These are phyloP conservation scores for Sphaerulina musiva DNA, from an alignment of 2,329 filamentous ascomycete species.

Conservation along the genomic window DNA sequence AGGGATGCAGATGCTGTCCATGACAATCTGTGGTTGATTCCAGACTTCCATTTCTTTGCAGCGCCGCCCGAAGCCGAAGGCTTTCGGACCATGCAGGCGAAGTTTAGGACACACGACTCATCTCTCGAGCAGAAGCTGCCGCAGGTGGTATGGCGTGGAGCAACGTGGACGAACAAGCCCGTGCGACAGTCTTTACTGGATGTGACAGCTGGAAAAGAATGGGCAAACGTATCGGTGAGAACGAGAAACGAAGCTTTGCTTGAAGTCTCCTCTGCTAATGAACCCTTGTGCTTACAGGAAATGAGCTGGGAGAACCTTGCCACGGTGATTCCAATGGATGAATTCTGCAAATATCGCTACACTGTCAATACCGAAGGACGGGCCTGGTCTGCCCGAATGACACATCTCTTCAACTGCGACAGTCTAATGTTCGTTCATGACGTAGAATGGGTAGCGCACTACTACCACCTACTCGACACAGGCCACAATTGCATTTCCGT, in stretches of 20 bases:
- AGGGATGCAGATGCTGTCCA: conserved; percentile 17
- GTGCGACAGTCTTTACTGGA: conserved; percentile 31
- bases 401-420: conserved; percentile 28
- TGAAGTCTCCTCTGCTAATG: background rate
- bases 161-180: conserved; percentile 23
- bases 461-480: conserved; percentile 24
- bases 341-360: conserved; percentile 27
- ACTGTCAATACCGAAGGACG: conserved; percentile 29
- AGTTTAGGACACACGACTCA: conserved; percentile 20
- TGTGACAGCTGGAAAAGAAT: conserved; percentile 29
- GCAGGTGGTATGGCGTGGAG: conserved; percentile 30
- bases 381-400: conserved; percentile 27
- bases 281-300: conserved; percentile 6
- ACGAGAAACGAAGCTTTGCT: background rate
- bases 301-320: conserved; percentile 23
- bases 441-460: conserved; percentile 27
- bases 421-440: conserved; percentile 25
- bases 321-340: conserved; percentile 21
- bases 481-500: conserved; percentile 26
- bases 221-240: conserved; percentile 34
- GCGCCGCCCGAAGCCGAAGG: conserved; percentile 17
- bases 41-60: conserved; percentile 23
- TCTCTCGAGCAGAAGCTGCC: conserved; percentile 25
- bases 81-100: conserved; percentile 18
- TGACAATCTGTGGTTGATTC: conserved; percentile 19